Conservation (phyloP, 2,329 filamentous ascomycete genomes). For the Aspergillus neoniger region DNA sequence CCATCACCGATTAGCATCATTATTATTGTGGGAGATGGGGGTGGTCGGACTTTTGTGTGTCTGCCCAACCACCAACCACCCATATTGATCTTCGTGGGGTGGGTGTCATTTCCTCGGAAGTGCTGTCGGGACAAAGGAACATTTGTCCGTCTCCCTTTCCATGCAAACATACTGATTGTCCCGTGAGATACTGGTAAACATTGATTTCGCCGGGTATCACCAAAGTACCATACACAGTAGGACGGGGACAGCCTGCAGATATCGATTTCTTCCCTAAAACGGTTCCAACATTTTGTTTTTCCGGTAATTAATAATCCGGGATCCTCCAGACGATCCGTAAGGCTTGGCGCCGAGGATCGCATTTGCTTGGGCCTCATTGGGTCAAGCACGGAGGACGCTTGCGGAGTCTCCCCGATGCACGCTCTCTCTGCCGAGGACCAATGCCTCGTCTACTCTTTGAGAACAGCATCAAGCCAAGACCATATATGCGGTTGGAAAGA, state of each 20-base stretch:
- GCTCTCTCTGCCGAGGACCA: not conserved
- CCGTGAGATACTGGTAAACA: not conserved
- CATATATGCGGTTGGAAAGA: not conserved
- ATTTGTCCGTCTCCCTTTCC: not conserved
- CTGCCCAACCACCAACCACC: not conserved
- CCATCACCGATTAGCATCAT: not conserved
- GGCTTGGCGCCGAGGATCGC: not conserved
- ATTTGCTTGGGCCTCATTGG: not conserved
- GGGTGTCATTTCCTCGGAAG: not conserved
- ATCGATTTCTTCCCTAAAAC: too few relatives aligned
- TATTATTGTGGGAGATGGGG: not conserved
- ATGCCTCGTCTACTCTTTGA: not conserved
- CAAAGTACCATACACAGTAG: not conserved
- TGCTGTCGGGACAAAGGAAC: not conserved
- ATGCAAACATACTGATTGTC: not conserved
- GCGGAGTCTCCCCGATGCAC: not conserved
- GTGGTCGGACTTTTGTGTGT: not conserved
- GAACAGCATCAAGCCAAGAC: not conserved
- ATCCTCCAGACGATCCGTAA: not conserved
- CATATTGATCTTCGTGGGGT: not conserved
- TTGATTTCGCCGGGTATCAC: not conserved
- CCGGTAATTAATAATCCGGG: constrained; percentile 3
- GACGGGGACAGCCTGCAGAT: not conserved
- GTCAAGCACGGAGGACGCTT: not conserved
- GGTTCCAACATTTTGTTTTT: not conserved